phyloP scores from a whole-genome alignment of 1,284 basidiomycete species.

The Gymnopus androsaceus region DNA sequence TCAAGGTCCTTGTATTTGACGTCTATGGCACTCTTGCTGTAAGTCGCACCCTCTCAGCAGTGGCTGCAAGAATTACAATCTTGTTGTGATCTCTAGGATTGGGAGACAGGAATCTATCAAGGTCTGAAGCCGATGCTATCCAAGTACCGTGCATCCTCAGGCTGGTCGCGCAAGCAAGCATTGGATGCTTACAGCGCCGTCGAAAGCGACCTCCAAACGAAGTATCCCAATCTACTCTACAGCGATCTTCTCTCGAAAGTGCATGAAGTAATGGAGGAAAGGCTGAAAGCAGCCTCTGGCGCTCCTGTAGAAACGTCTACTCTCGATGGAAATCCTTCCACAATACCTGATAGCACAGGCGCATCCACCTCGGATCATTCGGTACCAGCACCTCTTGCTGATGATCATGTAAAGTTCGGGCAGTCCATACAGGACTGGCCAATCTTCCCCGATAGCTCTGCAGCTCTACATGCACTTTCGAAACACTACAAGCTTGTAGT shows the following conservation, averaged over 20 bases:
- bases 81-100: constrained; percentile 48
- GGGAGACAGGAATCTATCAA: constrained; percentile 66
- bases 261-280: constrained; percentile 47
- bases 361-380: constrained; percentile 18
- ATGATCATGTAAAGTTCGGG: constrained; percentile 49
- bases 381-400: constrained; percentile 17
- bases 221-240: constrained; percentile 62
- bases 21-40: constrained; percentile 20
- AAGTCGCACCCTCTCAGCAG: neutral
- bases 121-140: constrained; percentile 55
- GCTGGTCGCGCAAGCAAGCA: constrained; percentile 53
- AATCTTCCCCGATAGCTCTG: constrained; percentile 65
- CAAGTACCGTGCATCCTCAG: constrained; percentile 39
- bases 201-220: constrained; percentile 58
- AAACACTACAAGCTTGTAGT: constrained; percentile 67
- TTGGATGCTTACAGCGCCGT: constrained; percentile 53
- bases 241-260: constrained; percentile 56
- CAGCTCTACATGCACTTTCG: constrained; percentile 59
- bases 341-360: constrained; percentile 18
- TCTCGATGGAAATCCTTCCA: constrained; percentile 20
- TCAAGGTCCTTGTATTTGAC: constrained; percentile 19
- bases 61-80: neutral
- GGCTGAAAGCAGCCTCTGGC: constrained; percentile 32
- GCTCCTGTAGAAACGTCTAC: constrained; percentile 20
- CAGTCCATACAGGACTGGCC: constrained; percentile 62